phyloP scores from a whole-genome alignment of 306 rosid genomes.

The Trichosanthes cucumerina region DNA sequence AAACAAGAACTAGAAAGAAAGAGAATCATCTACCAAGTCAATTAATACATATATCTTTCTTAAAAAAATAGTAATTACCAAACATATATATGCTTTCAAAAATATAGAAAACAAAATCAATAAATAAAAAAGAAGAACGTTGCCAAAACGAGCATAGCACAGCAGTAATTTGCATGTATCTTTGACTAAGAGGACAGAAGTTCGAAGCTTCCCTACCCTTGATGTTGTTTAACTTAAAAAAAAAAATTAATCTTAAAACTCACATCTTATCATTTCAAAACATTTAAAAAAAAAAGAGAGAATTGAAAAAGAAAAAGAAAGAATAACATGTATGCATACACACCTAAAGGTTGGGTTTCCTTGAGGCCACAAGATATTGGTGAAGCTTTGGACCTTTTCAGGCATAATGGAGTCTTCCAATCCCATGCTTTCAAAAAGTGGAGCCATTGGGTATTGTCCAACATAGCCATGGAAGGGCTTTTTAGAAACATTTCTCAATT shows the following conservation, averaged over 20 bases:
- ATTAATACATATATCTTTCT: no score
- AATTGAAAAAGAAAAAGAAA: not conserved
- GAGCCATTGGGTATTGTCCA: slow-evolving; percentile 51
- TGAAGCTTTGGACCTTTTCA: slow-evolving; percentile 29
- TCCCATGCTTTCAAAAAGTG: slow-evolving; percentile 60
- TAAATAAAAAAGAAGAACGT: not conserved
- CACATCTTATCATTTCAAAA: not conserved
- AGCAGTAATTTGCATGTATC: no score
- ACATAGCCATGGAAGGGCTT: slow-evolving; percentile 59
- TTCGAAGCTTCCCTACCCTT: no score
- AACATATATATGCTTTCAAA: not conserved
- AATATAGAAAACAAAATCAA: not conserved
- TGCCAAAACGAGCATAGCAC: no score
- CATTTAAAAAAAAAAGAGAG: not conserved
- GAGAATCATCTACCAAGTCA: no score
- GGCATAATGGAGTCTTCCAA: slow-evolving; percentile 33
- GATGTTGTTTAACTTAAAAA: no score
- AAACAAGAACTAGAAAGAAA: no score
- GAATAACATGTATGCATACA: not conserved
- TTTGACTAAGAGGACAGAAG: no score
- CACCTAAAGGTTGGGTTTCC: slow-evolving; percentile 49
- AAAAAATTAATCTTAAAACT: no score
- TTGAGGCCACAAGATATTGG: slow-evolving; percentile 42
- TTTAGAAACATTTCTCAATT: slow-evolving; percentile 34
- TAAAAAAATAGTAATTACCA: not conserved